These are phyloP conservation scores for Fusarium keratoplasticum DNA, from an alignment of 2,329 filamentous ascomycete species.

Conservation along the genomic window DNA sequence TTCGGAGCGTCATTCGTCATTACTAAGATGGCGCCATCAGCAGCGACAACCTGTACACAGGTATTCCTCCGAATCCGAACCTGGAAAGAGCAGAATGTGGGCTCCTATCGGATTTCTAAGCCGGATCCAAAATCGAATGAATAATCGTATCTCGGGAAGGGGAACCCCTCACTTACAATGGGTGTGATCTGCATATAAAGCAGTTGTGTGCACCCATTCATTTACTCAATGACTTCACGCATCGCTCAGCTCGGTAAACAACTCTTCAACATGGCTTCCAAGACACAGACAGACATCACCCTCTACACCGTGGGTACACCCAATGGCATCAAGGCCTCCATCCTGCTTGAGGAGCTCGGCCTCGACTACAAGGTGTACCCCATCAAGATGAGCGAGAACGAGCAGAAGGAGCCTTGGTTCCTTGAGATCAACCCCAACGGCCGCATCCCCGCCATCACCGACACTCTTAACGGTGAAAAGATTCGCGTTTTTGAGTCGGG, in stretches of 20 bases:
- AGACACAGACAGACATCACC: slow-evolving; percentile 71
- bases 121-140: not conserved
- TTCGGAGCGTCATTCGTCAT: slow-evolving; percentile 3
- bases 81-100: not conserved
- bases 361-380: slow-evolving; percentile 80
- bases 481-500: slow-evolving; percentile 87
- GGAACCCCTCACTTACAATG: not conserved
- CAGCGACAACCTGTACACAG: not conserved
- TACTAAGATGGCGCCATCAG: slow-evolving; percentile 8
- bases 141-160: not conserved
- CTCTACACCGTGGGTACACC: slow-evolving; percentile 87
- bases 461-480: slow-evolving; percentile 79
- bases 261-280: slow-evolving; percentile 46
- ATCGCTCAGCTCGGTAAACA: slow-evolving; percentile 42
- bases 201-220: not conserved
- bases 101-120: not conserved
- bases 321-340: slow-evolving; percentile 91
- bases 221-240: slow-evolving; percentile 39
- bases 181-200: not conserved
- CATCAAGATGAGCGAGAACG: slow-evolving; percentile 79
- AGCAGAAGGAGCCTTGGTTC: slow-evolving; percentile 90
- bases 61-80: not conserved
- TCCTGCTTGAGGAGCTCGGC: slow-evolving; percentile 86
- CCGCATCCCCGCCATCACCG: slow-evolving; percentile 88
- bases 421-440: slow-evolving; percentile 93